Evolutionary conservation across 148 eudicot genomes (phyloP).

Genomic region (Silene uniflora): DNA sequence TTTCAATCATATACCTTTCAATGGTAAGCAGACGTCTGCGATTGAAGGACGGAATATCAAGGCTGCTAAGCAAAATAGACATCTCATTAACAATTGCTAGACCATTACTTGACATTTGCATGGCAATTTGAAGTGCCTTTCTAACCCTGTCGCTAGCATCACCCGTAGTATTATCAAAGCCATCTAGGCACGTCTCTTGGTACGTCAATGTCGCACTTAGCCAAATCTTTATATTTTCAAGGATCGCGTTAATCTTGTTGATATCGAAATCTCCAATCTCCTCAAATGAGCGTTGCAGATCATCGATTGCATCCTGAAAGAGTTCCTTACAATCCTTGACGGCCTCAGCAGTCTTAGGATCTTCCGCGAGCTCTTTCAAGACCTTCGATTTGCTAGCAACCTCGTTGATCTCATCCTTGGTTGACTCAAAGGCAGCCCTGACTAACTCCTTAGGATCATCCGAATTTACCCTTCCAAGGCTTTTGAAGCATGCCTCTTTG

Average conservation of each 20-base stretch:
- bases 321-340: constrained; percentile 46
- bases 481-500: constrained; percentile 43
- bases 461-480: constrained; percentile 28
- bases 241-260: constrained; percentile 15
- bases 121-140: constrained; percentile 27
- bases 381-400: constrained; percentile 31
- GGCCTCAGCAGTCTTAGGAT: constrained; percentile 44
- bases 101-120: constrained; percentile 59
- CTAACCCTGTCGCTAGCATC: constrained; percentile 45
- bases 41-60: constrained; percentile 25
- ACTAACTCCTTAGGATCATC: constrained; percentile 57
- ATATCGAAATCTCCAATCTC: constrained; percentile 34
- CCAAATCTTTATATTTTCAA: constrained; percentile 48
- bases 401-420: constrained; percentile 33
- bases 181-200: constrained; percentile 74
- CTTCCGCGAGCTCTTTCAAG: constrained; percentile 32
- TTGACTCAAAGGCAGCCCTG: constrained; percentile 39
- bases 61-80: constrained; percentile 18
- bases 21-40: constrained; percentile 15
- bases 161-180: constrained; percentile 49
- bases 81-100: constrained; percentile 56
- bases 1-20: too few species aligned
- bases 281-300: constrained; percentile 41
- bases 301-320: constrained; percentile 36
- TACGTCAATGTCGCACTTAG: constrained; percentile 66